Percentiles rank a stretch among this genome's conserved stretches.
These are phyloP conservation scores for Vigna reflexopilosa DNA, from an alignment of 306 rosid species.

Conservation along the genomic window DNA sequence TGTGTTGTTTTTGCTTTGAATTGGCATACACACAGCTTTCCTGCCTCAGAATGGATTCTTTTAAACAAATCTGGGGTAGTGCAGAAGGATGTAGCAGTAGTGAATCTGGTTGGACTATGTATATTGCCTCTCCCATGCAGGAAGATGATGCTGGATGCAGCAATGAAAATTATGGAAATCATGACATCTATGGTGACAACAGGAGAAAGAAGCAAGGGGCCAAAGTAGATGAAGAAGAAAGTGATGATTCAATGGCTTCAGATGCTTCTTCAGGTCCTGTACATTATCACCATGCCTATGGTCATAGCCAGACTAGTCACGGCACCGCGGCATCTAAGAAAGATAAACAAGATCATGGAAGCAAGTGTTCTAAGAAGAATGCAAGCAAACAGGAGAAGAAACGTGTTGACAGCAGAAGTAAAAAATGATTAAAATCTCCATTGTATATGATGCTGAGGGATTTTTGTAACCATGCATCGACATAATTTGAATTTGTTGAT, in stretches of 20 bases:
- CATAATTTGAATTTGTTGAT: slow-evolving; percentile 42
- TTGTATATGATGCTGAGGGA: slow-evolving; percentile 43
- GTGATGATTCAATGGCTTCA: slow-evolving; percentile 91
- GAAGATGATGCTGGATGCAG: slow-evolving; percentile 66
- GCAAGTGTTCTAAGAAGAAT: slow-evolving; percentile 60
- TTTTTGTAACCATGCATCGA: slow-evolving; percentile 48
- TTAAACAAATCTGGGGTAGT: slow-evolving; percentile 52
- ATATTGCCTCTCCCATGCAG: slow-evolving; percentile 71
- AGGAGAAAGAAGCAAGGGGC: slow-evolving; percentile 46
- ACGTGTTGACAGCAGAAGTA: slow-evolving; percentile 60
- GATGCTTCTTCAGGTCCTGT: slow-evolving; percentile 84
- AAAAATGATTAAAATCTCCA: slow-evolving; percentile 49
- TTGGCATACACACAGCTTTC: slow-evolving; percentile 30
- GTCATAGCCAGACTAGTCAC: slow-evolving; percentile 34
- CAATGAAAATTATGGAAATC: slow-evolving; percentile 41
- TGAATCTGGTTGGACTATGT: slow-evolving; percentile 93
- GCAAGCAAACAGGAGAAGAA: slow-evolving; percentile 67
- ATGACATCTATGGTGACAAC: slow-evolving; percentile 29
- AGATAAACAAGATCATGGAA: slow-evolving; percentile 55
- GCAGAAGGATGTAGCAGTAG: slow-evolving; percentile 82
- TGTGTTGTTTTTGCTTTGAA: not conserved
- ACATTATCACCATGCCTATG: slow-evolving; percentile 38
- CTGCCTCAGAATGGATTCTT: slow-evolving; percentile 50
- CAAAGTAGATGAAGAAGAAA: slow-evolving; percentile 57
- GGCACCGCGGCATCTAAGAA: slow-evolving; percentile 48